phyloP scores from a whole-genome alignment of 163 green algal genomes.

The Chlamydomonas reinhardtii region DNA sequence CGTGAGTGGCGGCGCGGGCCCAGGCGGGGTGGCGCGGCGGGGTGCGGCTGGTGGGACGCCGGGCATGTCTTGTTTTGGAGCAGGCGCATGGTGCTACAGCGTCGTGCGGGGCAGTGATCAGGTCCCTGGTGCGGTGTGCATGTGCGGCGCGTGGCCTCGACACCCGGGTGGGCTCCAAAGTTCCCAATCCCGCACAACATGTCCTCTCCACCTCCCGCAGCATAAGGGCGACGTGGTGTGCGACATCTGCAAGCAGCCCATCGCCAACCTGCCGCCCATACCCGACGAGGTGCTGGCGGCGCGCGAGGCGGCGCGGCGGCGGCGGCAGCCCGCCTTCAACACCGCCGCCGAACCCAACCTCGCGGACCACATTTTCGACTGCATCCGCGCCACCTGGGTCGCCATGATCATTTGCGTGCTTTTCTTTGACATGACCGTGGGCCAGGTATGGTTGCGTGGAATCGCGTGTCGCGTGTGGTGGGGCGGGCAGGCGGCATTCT shows the following conservation, averaged over 20 bases:
- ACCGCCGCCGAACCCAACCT: constrained; percentile 64
- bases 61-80: no score
- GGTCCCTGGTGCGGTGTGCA: no score
- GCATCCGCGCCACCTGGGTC: constrained; percentile 86
- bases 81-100: no score
- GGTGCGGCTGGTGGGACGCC: no score
- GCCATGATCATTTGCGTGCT: constrained; percentile 87
- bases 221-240: constrained; percentile 82
- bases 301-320: constrained; percentile 34
- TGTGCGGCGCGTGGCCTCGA: no score
- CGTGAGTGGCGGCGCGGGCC: constrained; percentile 28
- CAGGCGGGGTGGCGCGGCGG: no score
- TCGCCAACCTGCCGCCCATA: constrained; percentile 83
- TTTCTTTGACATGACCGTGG: constrained; percentile 79
- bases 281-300: constrained; percentile 54
- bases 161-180: no score
- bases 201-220: constrained; percentile 17
- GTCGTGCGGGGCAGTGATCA: no score
- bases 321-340: constrained; percentile 49
- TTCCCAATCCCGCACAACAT: not conserved
- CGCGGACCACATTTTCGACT: constrained; percentile 88
- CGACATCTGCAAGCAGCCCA: constrained; percentile 87
- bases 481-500: no score
- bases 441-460: not conserved
- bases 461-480: no score